phyloP scores from a whole-genome alignment of 1,284 basidiomycete genomes.

The Porodaedalea pini region DNA sequence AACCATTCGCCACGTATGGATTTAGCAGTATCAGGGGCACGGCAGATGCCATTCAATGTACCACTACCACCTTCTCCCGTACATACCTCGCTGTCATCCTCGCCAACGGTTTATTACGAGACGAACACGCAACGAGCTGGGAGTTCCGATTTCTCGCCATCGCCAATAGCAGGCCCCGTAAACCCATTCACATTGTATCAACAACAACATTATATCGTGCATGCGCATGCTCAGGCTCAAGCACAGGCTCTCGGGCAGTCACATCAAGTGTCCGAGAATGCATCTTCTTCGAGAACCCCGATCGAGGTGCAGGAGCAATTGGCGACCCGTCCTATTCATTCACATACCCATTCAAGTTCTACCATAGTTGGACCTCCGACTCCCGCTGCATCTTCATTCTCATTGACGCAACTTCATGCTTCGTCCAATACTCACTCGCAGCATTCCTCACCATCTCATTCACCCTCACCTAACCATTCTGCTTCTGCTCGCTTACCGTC shows the following conservation, averaged over 20 bases:
- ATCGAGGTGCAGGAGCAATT: not conserved
- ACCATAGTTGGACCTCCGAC: constrained; percentile 34
- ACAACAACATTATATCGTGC: constrained; percentile 16
- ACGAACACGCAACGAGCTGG: constrained; percentile 11
- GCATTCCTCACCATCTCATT: constrained; percentile 12
- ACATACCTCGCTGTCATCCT: constrained; percentile 14
- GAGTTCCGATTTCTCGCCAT: not conserved
- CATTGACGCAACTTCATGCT: constrained; percentile 11
- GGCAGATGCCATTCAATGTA: constrained; percentile 28
- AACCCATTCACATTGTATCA: constrained; percentile 19
- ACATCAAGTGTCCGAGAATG: constrained; percentile 1
- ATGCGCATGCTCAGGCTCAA: constrained; percentile 17
- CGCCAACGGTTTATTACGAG: constrained; percentile 18
- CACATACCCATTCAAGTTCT: constrained; percentile 35
- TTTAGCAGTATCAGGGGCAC: constrained; percentile 23
- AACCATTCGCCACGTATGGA: constrained; percentile 20
- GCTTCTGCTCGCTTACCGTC: constrained; percentile 1
- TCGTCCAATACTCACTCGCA: constrained; percentile 1
- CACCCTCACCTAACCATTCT: constrained; percentile 3
- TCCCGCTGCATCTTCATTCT: constrained; percentile 25
- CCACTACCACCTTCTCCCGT: constrained; percentile 22
- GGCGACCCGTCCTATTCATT: constrained; percentile 23
- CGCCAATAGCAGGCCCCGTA: constrained; percentile 5
- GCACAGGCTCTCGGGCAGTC: constrained; percentile 12
- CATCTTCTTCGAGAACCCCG: not conserved